A percentile compares a stretch with the other conserved stretches of the same genome.
Conservation (phyloP, 352 stramenopile genomes). For the Pythium utonaiense region DNA sequence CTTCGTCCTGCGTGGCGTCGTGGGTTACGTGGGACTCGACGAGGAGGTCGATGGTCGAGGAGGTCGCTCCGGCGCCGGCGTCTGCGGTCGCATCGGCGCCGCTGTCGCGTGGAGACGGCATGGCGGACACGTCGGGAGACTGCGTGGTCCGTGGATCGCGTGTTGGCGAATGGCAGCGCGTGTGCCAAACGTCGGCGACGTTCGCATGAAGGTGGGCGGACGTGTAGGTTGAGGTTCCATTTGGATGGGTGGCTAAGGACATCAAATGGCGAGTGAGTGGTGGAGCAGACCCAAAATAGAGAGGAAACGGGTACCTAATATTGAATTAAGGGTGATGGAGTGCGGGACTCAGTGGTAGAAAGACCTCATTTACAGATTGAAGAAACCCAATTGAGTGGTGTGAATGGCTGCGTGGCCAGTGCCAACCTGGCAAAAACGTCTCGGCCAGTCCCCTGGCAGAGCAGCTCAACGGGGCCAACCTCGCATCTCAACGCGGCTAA, state of each 20-base stretch:
- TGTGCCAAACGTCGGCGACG: not conserved
- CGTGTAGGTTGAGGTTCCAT: conserved; percentile 1
- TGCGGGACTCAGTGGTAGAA: not conserved
- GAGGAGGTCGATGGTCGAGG: not conserved
- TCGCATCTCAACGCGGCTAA: too few species aligned
- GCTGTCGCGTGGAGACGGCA: not conserved
- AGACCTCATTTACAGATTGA: not conserved
- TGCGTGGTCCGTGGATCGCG: not conserved
- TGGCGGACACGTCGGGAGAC: not conserved
- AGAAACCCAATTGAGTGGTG: not conserved
- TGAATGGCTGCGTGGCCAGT: too few species aligned
- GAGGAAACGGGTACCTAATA: not conserved
- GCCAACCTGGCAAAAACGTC: too few species aligned
- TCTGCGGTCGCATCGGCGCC: not conserved
- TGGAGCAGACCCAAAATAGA: not conserved
- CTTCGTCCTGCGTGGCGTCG: not conserved
- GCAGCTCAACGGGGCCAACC: too few species aligned
- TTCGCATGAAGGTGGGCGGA: not conserved
- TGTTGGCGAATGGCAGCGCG: not conserved
- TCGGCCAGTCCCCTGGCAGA: too few species aligned
- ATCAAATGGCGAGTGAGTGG: not conserved
- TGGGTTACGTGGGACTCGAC: not conserved
- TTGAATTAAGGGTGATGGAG: not conserved
- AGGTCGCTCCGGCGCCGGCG: not conserved
- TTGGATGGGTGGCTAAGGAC: not conserved